phyloP scores from a whole-genome alignment of 257 asterid species.

The Solanum ossicruentum region DNA sequence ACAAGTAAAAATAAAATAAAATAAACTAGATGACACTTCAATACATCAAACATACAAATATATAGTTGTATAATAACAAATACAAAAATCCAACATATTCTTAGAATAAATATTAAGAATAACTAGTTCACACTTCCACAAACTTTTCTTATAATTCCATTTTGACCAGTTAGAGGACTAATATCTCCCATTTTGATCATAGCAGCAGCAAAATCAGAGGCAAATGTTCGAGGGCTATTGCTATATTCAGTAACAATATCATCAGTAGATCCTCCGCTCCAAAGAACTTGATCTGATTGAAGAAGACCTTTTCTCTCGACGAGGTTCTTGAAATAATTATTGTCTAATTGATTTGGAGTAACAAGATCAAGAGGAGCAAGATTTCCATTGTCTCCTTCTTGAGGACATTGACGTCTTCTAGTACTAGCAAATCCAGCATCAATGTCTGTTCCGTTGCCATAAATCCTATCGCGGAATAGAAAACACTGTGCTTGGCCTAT shows the following conservation, averaged over 20 bases:
- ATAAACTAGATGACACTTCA: not conserved
- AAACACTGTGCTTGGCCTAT: not conserved
- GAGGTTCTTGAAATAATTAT: conserved; percentile 24
- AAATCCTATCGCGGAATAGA: conserved; percentile 21
- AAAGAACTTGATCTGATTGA: conserved; percentile 21
- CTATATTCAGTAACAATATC: not conserved
- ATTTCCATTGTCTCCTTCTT: conserved; percentile 15
- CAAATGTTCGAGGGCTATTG: conserved; percentile 1
- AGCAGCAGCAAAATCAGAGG: conserved; percentile 18
- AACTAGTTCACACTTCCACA: conserved; percentile 20
- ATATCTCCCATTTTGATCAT: conserved; percentile 36
- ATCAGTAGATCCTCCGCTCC: not conserved
- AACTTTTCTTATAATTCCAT: not conserved
- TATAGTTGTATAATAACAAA: not conserved
- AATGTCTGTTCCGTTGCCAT: conserved; percentile 27
- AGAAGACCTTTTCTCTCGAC: conserved; percentile 24
- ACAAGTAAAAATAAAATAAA: no score
- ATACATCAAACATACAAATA: not conserved
- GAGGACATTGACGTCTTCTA: not conserved
- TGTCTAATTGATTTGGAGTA: conserved; percentile 31
- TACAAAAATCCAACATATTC: not conserved
- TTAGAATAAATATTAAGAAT: not conserved
- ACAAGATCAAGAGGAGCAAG: conserved; percentile 35
- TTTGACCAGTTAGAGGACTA: conserved; percentile 10
- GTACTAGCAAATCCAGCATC: conserved; percentile 25